Percentiles rank a stretch among this genome's conserved stretches.
These are phyloP conservation scores for Laburnicola sp. DNA, from an alignment of 2,329 filamentous ascomycete genomes.

Conservation along the genomic window DNA sequence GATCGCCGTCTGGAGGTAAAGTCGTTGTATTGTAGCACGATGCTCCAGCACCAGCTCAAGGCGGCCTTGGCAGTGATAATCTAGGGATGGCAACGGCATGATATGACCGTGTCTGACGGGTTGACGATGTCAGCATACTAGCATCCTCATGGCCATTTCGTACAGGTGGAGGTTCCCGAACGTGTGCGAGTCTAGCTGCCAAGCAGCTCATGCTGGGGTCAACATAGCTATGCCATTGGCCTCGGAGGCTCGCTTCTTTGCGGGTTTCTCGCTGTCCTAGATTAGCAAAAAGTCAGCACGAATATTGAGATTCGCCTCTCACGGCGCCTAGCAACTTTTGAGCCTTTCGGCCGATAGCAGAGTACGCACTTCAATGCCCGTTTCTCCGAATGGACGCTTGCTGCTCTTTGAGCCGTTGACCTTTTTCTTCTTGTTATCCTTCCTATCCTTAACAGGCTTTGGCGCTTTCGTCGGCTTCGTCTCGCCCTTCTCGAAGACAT, in stretches of 20 bases:
- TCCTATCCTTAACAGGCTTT: constrained; percentile 49
- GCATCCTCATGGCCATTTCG: constrained; percentile 15
- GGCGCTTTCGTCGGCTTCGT: constrained; percentile 49
- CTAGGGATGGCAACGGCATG: constrained; percentile 5
- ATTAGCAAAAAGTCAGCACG: constrained; percentile 44
- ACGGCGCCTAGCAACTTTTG: constrained; percentile 19
- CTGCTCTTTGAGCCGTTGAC: constrained; percentile 23
- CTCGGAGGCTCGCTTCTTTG: constrained; percentile 41
- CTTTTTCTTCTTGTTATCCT: constrained; percentile 28
- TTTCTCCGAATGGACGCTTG: constrained; percentile 51
- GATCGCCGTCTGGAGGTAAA: not conserved
- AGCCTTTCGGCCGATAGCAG: constrained; percentile 23
- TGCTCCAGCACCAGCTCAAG: not conserved
- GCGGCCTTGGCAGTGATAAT: constrained; percentile 6
- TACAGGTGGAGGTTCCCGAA: constrained; percentile 26
- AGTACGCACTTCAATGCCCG: constrained; percentile 52
- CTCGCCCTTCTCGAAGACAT: constrained; percentile 85
- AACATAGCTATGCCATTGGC: constrained; percentile 35
- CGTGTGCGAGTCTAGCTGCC: constrained; percentile 36
- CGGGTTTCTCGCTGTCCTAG: constrained; percentile 39
- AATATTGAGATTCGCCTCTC: constrained; percentile 24
- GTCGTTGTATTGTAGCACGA: not conserved
- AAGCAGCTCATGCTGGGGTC: constrained; percentile 33
- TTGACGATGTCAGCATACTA: constrained; percentile 29
- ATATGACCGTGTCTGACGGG: constrained; percentile 31